phyloP scores from a whole-genome alignment of 2,329 filamentous ascomycete species.

The Fusarium virguliforme region DNA sequence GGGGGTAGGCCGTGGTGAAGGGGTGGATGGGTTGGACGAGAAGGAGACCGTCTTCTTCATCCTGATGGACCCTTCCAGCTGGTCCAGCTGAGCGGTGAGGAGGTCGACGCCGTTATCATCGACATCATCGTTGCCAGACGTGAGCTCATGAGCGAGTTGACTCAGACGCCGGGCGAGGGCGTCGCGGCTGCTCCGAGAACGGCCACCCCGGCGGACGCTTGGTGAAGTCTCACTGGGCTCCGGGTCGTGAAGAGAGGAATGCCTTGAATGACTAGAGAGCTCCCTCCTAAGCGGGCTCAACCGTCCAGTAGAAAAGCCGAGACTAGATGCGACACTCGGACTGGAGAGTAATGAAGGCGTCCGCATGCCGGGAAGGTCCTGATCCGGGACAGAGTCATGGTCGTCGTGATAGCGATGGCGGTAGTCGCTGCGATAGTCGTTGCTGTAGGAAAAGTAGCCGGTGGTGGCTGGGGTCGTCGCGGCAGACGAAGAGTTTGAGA shows the following conservation, averaged over 20 bases:
- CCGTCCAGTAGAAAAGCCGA: conserved; percentile 53
- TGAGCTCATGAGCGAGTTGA: conserved; percentile 59
- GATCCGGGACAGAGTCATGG: conserved; percentile 40
- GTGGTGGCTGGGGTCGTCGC: conserved; percentile 47
- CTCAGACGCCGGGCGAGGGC: conserved; percentile 62
- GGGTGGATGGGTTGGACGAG: conserved; percentile 38
- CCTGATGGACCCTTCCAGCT: conserved; percentile 47
- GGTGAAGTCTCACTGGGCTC: conserved; percentile 48
- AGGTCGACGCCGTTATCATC: conserved; percentile 57
- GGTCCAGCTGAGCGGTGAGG: conserved; percentile 60
- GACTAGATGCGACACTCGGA: conserved; percentile 56
- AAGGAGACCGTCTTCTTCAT: conserved; percentile 47
- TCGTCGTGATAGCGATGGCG: conserved; percentile 50
- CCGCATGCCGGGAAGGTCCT: conserved; percentile 45
- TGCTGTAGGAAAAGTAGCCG: conserved; percentile 46
- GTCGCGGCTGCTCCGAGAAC: conserved; percentile 50
- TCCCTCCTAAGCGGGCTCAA: conserved; percentile 55
- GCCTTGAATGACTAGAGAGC: conserved; percentile 46
- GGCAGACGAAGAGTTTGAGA: conserved; percentile 38
- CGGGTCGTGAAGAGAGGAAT: conserved; percentile 43
- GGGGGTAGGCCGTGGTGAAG: conserved; percentile 39
- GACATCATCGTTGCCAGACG: conserved; percentile 54
- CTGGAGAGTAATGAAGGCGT: conserved; percentile 55
- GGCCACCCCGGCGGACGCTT: conserved; percentile 38
- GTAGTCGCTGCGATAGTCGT: conserved; percentile 47